These are phyloP conservation scores for Rhizophagus clarus DNA, from an alignment of 192 early-diverging fungal species.

Conservation along the genomic window DNA sequence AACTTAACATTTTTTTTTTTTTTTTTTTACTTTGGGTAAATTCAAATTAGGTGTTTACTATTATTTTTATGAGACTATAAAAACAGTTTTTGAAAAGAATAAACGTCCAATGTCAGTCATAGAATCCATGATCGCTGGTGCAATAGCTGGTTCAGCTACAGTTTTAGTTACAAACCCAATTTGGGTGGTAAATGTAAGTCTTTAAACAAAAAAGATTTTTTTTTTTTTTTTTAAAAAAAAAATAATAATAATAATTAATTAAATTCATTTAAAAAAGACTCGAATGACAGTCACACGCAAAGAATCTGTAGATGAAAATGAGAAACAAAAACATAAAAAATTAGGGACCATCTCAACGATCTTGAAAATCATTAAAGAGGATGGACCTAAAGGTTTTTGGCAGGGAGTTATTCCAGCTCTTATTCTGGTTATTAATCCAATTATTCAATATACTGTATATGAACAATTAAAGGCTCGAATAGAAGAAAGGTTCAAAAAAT, in stretches of 20 bases:
- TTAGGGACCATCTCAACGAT: constrained; percentile 54
- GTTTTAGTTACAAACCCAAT: constrained; percentile 95
- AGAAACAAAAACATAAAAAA: constrained; percentile 41
- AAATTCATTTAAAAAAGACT: constrained; percentile 49
- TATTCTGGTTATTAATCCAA: constrained; percentile 98
- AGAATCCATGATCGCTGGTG: constrained; percentile 93
- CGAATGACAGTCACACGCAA: constrained; percentile 85
- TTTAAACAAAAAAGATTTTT: neutral
- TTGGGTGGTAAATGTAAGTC: constrained; percentile 93
- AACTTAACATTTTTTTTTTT: too few species aligned
- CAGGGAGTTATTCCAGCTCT: constrained; percentile 92
- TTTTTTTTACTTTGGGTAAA: neutral
- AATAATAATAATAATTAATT: too few species aligned
- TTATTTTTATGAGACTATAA: constrained; percentile 88
- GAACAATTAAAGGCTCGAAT: constrained; percentile 84
- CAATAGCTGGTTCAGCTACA: constrained; percentile 85
- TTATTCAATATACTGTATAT: constrained; percentile 99
- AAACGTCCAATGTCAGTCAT: constrained; percentile 72
- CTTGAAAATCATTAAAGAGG: constrained; percentile 83
- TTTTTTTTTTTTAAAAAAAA: neutral
- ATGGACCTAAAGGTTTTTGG: constrained; percentile 87
- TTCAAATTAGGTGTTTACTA: constrained; percentile 59
- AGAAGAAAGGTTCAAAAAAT: constrained; percentile 53
- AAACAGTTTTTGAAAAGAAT: constrained; percentile 75
- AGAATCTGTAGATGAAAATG: constrained; percentile 55